Base-by-base conservation (phyloP, 2,329 filamentous ascomycete genomes). In the Epichloe baconii region DNA sequence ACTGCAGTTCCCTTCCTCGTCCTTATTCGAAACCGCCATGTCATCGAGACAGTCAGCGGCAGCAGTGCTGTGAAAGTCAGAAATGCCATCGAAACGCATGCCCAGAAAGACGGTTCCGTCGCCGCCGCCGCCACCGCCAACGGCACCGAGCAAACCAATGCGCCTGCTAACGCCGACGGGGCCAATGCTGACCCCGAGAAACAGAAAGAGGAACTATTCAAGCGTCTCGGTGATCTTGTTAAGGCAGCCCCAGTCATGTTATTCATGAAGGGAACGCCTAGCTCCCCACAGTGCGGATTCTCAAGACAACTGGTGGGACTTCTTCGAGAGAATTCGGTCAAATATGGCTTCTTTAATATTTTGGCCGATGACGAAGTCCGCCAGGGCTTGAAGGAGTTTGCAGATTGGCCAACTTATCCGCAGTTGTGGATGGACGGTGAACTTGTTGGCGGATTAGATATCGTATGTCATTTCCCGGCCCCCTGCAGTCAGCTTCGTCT, bases 291-390 rank as follows among this genome's bases (percentile, higher is more conserved):
- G 68, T 95, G 90, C 63, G 89, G 93, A 2, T 98, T 98, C 71
- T 95, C 88, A 58, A 76, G 91, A 58, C 89, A 96, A 71, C 73
- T 95, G 44, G 93, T 98, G 43, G 82, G 75, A 26, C 79, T 98
- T 45, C 71, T 98, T 61, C 80, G 93, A 49, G 91, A 97, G 70
- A 84, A 88, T 64, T 85, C 85, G 47, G 86, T 98, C 54, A 88
- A 95, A 66, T 98, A 97, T 67, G 93, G 93, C 19, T 98, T 98
- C 75, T 98, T 98, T 76, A 97, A 98, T 66, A 98, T 98, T 57
- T 71, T 98, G 60, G 93, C 93, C 56, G 93, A 98, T 66, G 91
- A 98, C 62, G 91, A 97, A 68, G 93, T 98, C 46, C 79, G 93
- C 54, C 91, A 97, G 71, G 93, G 93, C 0, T 71, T 98, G 63